A percentile compares a stretch with the other conserved stretches of the same genome.
Conservation (phyloP, 306 rosid species). For the Vachellia pachyceras region DNA sequence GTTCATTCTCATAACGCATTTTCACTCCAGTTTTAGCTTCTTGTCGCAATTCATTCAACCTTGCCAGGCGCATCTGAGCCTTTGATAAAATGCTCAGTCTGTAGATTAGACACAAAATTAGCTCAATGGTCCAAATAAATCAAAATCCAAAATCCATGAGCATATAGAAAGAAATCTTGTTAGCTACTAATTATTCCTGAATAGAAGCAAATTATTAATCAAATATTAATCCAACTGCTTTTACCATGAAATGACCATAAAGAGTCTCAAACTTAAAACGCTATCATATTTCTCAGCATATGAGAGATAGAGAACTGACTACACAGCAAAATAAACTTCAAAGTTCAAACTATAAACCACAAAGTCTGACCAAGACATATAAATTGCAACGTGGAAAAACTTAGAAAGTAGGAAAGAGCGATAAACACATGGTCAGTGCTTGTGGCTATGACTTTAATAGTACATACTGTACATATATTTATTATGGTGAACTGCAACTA, state of each 20-base stretch:
- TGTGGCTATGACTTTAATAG: background rate
- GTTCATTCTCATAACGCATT: conserved; percentile 74
- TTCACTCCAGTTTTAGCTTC: conserved; percentile 83
- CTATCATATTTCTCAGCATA: background rate
- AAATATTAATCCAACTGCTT: background rate
- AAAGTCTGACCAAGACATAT: background rate
- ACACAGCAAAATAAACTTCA: background rate
- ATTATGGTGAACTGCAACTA: background rate
- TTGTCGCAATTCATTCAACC: conserved; percentile 87
- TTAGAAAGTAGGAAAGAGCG: too few relatives aligned
- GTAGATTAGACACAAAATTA: conserved; percentile 44
- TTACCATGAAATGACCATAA: background rate
- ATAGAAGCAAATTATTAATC: background rate
- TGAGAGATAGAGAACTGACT: background rate
- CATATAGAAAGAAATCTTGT: background rate
- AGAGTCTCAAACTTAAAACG: background rate
- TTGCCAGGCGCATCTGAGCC: conserved; percentile 86
- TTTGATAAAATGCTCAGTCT: conserved; percentile 79
- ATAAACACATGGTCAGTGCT: background rate
- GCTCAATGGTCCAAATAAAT: conserved; percentile 23
- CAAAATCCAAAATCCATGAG: conserved; percentile 16
- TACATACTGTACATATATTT: background rate
- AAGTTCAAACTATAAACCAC: background rate
- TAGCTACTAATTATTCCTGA: background rate
- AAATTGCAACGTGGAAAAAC: background rate